phyloP scores from a whole-genome alignment of 2,329 filamentous ascomycete genomes.

The Pseudogymnoascus pannorum region DNA sequence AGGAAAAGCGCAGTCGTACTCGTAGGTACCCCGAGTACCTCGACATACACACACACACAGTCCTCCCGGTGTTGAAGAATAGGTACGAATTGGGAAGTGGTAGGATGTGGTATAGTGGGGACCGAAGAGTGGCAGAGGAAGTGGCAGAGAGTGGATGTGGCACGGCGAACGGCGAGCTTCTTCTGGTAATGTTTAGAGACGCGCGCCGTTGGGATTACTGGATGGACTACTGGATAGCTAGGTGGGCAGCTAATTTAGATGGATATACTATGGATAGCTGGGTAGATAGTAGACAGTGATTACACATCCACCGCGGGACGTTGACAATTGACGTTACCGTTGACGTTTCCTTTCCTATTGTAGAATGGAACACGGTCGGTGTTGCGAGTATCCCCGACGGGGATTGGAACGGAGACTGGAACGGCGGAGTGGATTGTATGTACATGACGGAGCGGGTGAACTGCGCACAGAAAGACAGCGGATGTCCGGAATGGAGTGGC shows the following conservation, averaged over 20 bases:
- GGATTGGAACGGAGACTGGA: background rate
- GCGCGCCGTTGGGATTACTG: background rate
- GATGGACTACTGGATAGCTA: no score
- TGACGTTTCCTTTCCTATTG: background rate
- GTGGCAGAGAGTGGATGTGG: background rate
- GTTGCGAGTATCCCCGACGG: background rate
- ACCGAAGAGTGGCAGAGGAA: background rate
- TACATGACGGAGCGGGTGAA: no score
- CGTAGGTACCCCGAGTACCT: background rate
- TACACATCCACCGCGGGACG: background rate
- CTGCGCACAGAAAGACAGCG: background rate
- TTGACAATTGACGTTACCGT: background rate
- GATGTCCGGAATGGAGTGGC: background rate
- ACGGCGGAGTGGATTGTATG: no score
- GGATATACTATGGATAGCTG: background rate
- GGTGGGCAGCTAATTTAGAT: no score
- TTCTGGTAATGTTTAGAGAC: background rate
- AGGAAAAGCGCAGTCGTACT: background rate
- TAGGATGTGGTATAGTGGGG: no score
- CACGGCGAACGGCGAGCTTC: background rate
- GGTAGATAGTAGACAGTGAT: background rate
- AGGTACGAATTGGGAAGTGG: background rate
- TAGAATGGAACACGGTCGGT: background rate
- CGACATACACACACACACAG: background rate
- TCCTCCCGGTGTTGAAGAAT: background rate